Evolutionary conservation across 768 basidiomycete species (phyloP).

Genomic region (Termitomyces sp.): DNA sequence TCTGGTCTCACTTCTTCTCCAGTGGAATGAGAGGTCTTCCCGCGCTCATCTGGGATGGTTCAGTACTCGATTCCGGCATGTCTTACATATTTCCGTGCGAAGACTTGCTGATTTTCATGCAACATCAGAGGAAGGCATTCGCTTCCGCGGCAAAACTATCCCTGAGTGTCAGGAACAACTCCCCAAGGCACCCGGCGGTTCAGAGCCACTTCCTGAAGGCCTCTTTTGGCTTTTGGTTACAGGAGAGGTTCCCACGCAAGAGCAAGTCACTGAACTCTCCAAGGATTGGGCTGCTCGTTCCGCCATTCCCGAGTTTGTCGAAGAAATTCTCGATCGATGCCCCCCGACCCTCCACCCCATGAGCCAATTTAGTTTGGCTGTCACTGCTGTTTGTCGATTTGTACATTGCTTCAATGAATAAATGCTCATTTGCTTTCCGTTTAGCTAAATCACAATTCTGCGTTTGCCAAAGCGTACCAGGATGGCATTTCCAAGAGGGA

Average conservation of each 20-base stretch:
- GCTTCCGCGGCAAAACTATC: slow-evolving; percentile 96
- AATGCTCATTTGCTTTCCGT: slow-evolving; percentile 11
- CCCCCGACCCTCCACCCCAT: slow-evolving; percentile 95
- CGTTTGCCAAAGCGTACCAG: slow-evolving; percentile 93
- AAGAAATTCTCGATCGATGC: slow-evolving; percentile 92
- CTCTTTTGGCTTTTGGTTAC: slow-evolving; percentile 97
- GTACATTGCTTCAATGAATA: neutral
- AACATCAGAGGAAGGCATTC: slow-evolving; percentile 87
- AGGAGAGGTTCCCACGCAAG: slow-evolving; percentile 89
- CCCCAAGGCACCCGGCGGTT: slow-evolving; percentile 85
- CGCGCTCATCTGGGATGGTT: slow-evolving; percentile 97
- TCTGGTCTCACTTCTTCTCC: slow-evolving; percentile 3
- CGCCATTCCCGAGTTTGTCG: slow-evolving; percentile 90
- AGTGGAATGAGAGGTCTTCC: slow-evolving; percentile 89
- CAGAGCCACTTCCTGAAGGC: slow-evolving; percentile 89
- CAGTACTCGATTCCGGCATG: slow-evolving; percentile 89
- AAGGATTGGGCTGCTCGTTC: slow-evolving; percentile 95
- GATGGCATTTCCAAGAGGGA: slow-evolving; percentile 92
- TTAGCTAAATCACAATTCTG: slow-evolving; percentile 91
- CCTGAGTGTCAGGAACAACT: slow-evolving; percentile 84
- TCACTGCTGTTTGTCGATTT: slow-evolving; percentile 72
- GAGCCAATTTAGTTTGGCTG: slow-evolving; percentile 96
- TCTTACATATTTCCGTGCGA: slow-evolving; percentile 8
- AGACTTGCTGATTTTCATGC: slow-evolving; percentile 5
- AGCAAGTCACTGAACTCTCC: slow-evolving; percentile 83